Base-by-base conservation (phyloP, 2,329 filamentous ascomycete species). In the Cyclaneusma minus region DNA sequence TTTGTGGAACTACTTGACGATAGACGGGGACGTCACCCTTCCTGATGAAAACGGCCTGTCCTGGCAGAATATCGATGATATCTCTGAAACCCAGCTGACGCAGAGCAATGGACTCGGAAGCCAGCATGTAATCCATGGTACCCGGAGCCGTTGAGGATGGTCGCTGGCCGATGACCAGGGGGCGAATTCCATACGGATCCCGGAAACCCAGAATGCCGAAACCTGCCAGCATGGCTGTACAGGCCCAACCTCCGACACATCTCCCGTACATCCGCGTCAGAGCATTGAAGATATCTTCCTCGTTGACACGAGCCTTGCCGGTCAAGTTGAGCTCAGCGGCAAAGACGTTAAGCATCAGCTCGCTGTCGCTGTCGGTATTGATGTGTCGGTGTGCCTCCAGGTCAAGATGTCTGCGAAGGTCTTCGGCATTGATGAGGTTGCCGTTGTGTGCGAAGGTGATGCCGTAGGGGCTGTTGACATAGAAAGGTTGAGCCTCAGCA, bases 401-500 rank as follows among this genome's bases (percentile, higher is more conserved):
- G 21, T 55, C 52, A 8, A 55, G 39, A 39, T 68, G 74, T 33
- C 58, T 49, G 44, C 66, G 70, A 21, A 84, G 54, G 28, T 76
- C 68, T 2, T 64, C 63, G 1, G 76, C 72, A 44, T 83, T 83
- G 58, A 91, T 80, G 24, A 93, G 61, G 53, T 93, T 93, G 33
- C 85, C 84, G 45, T 93, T 93, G 54, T 89, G 76, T 13, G 75
- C 68, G 47, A 89, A 67, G 43, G 67, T 79, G 41, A 91, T 77
- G 24, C 83, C 83, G 46, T 83, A 89, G 1, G 81, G 82, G 31
- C 66, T 68, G 57, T 92, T 92, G 42, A 89, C 82, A 47, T 89
- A 93, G 52, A 94, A 92, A 1, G 85, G 85, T 52, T 93, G 84
- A 7, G 82, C 81, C 53, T 93, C 83, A 6, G 82, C 74, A 44